A percentile compares a stretch with the other conserved stretches of the same genome.
phyloP scores from a whole-genome alignment of 768 basidiomycete genomes.

The Cystofilobasidium bisporidii region DNA sequence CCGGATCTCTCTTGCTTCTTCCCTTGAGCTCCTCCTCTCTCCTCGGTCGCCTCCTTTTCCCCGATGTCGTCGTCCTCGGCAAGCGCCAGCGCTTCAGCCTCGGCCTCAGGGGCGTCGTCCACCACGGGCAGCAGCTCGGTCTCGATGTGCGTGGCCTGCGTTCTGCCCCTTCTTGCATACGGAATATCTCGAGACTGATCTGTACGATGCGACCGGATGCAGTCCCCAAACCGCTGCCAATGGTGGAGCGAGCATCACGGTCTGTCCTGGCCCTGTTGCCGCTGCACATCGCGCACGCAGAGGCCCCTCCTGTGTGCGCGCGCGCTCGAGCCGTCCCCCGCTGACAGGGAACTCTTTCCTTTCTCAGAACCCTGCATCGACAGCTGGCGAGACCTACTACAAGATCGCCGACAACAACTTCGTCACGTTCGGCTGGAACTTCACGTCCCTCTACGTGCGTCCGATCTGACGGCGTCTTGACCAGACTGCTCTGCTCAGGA shows the following conservation, averaged over 20 bases:
- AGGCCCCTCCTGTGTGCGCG: too few relatives aligned
- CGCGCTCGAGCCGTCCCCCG: too few relatives aligned
- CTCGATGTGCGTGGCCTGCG: slow-evolving; percentile 11
- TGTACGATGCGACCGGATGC: neutral
- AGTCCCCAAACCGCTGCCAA: slow-evolving; percentile 34
- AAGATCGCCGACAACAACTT: slow-evolving; percentile 65
- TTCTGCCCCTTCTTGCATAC: too few relatives aligned
- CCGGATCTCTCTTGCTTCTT: too few relatives aligned
- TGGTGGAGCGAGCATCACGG: slow-evolving; percentile 57
- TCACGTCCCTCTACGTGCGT: slow-evolving; percentile 56
- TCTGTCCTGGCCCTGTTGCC: slow-evolving; percentile 5
- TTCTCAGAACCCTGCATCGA: slow-evolving; percentile 58
- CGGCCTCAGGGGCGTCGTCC: slow-evolving; percentile 2
- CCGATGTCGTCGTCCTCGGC: slow-evolving; percentile 10
- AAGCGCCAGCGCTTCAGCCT: neutral
- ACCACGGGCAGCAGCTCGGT: slow-evolving; percentile 1
- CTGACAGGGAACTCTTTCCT: too few relatives aligned
- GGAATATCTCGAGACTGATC: too few relatives aligned
- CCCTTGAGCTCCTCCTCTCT: too few relatives aligned
- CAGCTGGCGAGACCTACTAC: slow-evolving; percentile 68
- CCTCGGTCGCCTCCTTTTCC: too few relatives aligned
- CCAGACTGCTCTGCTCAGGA: neutral
- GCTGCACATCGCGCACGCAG: too few relatives aligned
- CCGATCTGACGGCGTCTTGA: neutral
- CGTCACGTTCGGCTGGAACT: slow-evolving; percentile 87